Evolutionary conservation across 2,329 filamentous ascomycete genomes (phyloP).

Genomic region (Rasamsonia emersonii): DNA sequence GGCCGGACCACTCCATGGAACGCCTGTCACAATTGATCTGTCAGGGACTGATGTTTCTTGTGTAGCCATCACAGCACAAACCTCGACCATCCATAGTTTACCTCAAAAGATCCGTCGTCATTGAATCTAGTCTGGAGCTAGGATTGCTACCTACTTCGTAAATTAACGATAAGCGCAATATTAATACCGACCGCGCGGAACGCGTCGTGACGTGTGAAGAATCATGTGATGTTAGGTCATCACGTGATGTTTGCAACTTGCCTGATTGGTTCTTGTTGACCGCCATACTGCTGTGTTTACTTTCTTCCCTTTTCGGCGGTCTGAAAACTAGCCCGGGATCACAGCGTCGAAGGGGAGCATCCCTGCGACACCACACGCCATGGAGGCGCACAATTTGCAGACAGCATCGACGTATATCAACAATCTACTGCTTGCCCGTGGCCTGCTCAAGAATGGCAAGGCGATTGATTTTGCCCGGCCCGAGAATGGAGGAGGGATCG

Average conservation of each 20-base stretch:
- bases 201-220: too few relatives aligned
- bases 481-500: slow-evolving; percentile 52
- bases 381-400: slow-evolving; percentile 45
- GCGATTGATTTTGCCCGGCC: slow-evolving; percentile 72
- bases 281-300: slow-evolving; percentile 29
- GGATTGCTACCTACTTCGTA: too few relatives aligned
- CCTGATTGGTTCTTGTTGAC: slow-evolving; percentile 1
- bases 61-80: slow-evolving; percentile 2
- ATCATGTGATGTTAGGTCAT: too few relatives aligned
- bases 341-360: slow-evolving; percentile 8
- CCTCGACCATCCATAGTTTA: neutral
- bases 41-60: too few relatives aligned
- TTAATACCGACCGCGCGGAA: too few relatives aligned
- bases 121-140: too few relatives aligned
- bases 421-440: slow-evolving; percentile 56
- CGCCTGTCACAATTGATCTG: slow-evolving; percentile 8
- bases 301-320: slow-evolving; percentile 34
- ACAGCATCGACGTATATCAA: slow-evolving; percentile 58
- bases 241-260: too few relatives aligned
- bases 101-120: too few relatives aligned
- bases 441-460: slow-evolving; percentile 49
- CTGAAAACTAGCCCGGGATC: slow-evolving; percentile 4
- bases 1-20: slow-evolving; percentile 13
- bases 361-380: slow-evolving; percentile 15
- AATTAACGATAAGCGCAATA: too few relatives aligned